Evolutionary conservation across 371 early-diverging fungal species (phyloP).

Genomic region (Fennellomyces sp.): DNA sequence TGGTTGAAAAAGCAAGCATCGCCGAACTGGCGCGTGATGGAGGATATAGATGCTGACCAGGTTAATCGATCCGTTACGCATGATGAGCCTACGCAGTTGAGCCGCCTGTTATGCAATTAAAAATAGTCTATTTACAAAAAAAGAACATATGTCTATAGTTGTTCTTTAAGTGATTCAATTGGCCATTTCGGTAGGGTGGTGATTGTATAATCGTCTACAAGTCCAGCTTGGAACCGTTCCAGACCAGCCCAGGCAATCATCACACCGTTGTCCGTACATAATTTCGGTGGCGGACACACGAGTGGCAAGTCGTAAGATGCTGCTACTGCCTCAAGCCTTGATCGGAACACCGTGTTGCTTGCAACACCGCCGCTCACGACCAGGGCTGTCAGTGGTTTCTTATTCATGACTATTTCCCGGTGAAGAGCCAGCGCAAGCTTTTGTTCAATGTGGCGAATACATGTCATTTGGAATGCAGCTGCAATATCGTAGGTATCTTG

Average conservation of each 20-base stretch:
- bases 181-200: slow-evolving; percentile 74
- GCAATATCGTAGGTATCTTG: slow-evolving; percentile 70
- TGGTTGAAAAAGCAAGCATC: slow-evolving; percentile 80
- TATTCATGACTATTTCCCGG: slow-evolving; percentile 38
- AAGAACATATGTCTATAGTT: neutral
- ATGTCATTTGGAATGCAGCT: slow-evolving; percentile 74
- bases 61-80: neutral
- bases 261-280: slow-evolving; percentile 89
- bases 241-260: slow-evolving; percentile 92
- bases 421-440: slow-evolving; percentile 66
- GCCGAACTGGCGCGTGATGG: slow-evolving; percentile 66
- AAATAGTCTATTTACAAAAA: neutral
- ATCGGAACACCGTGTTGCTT: slow-evolving; percentile 62
- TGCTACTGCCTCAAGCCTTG: slow-evolving; percentile 50
- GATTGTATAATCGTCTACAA: slow-evolving; percentile 64
- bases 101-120: neutral
- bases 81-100: neutral
- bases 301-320: slow-evolving; percentile 50
- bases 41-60: neutral
- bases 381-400: slow-evolving; percentile 56
- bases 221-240: slow-evolving; percentile 63
- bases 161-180: slow-evolving; percentile 44
- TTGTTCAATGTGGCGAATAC: slow-evolving; percentile 68
- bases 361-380: slow-evolving; percentile 89
- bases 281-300: slow-evolving; percentile 74